Conservation (phyloP, 371 early-diverging fungal genomes). For the Dentiscutata heterogama region DNA sequence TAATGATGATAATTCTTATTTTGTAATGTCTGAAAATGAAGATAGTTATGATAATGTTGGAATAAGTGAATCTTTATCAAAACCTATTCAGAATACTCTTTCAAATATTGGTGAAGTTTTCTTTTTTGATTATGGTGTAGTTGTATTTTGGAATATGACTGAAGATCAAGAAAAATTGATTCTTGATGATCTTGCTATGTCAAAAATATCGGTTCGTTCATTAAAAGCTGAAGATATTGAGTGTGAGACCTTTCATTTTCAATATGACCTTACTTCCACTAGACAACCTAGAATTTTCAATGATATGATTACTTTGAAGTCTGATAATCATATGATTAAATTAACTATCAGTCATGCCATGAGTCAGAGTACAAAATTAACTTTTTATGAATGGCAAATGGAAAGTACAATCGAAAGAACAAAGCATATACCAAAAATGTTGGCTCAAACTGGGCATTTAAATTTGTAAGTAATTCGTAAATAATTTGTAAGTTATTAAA, state of each 20-base stretch:
- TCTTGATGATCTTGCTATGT: conserved; percentile 71
- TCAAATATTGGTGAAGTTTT: conserved; percentile 79
- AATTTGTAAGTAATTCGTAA: conserved; percentile 52
- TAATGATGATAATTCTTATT: conserved; percentile 49
- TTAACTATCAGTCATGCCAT: conserved; percentile 85
- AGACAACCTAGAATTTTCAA: conserved; percentile 81
- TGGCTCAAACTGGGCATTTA: conserved; percentile 85
- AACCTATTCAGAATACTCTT: conserved; percentile 28
- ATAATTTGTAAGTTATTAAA: background rate
- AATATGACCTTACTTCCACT: conserved; percentile 58
- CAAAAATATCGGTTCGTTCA: conserved; percentile 60
- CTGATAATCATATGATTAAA: conserved; percentile 82
- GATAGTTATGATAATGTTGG: conserved; percentile 37
- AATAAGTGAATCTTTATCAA: background rate
- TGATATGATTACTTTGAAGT: conserved; percentile 76
- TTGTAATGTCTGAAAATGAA: conserved; percentile 47
- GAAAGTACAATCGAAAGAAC: conserved; percentile 86
- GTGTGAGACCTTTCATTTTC: conserved; percentile 90
- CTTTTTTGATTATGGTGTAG: conserved; percentile 93
- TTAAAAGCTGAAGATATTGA: conserved; percentile 77
- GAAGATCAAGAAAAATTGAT: conserved; percentile 83
- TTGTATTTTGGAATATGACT: conserved; percentile 94
- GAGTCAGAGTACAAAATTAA: conserved; percentile 86
- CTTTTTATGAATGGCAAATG: conserved; percentile 81
- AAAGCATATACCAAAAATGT: conserved; percentile 81